Conservation (phyloP, 192 early-diverging fungal species). For the Coemansia sp. region DNA sequence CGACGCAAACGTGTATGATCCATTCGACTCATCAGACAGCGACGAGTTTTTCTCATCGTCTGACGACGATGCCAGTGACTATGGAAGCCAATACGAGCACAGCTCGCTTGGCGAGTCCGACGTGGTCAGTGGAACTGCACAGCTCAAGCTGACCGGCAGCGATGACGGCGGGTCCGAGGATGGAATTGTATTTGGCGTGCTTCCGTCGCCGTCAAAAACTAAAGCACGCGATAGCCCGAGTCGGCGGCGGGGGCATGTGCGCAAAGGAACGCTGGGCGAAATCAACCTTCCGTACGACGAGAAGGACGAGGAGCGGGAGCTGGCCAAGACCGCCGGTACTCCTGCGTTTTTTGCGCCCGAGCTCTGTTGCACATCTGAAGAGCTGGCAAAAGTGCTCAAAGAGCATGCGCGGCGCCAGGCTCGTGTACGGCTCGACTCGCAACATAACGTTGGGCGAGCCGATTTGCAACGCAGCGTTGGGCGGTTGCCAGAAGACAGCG, state of each 20-base stretch:
- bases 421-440: neutral
- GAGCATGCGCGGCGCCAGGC: slow-evolving; percentile 19
- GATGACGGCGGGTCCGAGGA: slow-evolving; percentile 36
- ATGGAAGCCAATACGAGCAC: slow-evolving; percentile 20
- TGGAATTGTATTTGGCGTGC: slow-evolving; percentile 42
- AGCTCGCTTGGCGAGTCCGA: neutral
- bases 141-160: slow-evolving; percentile 7
- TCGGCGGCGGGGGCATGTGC: slow-evolving; percentile 12
- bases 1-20: slow-evolving; percentile 50
- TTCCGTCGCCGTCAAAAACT: slow-evolving; percentile 8
- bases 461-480: neutral
- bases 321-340: slow-evolving; percentile 91
- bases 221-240: slow-evolving; percentile 1
- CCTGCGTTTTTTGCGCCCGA: slow-evolving; percentile 99
- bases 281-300: slow-evolving; percentile 52
- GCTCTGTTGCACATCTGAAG: slow-evolving; percentile 71
- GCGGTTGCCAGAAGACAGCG: neutral
- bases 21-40: slow-evolving; percentile 55
- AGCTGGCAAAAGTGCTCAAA: slow-evolving; percentile 42
- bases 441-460: neutral
- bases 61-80: slow-evolving; percentile 44
- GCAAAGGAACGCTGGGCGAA: slow-evolving; percentile 39
- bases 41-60: slow-evolving; percentile 57
- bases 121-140: neutral
- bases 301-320: slow-evolving; percentile 72